These are phyloP conservation scores for Wickerhamiella dianesei DNA, from an alignment of 805 yeast genomes.

Conservation along the genomic window DNA sequence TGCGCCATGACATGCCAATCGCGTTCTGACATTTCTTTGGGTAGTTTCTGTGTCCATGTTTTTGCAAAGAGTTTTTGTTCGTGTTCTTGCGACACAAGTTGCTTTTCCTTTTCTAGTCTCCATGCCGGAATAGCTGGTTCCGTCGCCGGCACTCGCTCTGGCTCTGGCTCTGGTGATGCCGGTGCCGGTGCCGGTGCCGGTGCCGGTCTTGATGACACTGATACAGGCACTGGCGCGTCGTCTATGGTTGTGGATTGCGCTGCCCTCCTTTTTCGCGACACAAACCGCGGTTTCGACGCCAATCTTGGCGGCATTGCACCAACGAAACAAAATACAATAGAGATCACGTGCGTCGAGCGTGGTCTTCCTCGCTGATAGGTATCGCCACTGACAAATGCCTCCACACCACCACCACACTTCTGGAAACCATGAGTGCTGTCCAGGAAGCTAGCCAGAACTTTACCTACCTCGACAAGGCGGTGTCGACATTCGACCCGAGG, in stretches of 20 bases:
- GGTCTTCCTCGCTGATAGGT: not conserved
- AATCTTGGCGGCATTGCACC: not conserved
- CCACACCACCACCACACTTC: not conserved
- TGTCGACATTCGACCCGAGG: constrained; percentile 67
- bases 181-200: constrained; percentile 16
- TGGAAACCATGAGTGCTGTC: not conserved
- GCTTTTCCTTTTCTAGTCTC: constrained; percentile 18
- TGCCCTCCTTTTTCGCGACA: constrained; percentile 12
- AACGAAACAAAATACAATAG: not conserved
- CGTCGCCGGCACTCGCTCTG: constrained; percentile 5
- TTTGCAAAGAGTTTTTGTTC: not conserved
- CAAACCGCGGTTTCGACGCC: constrained; percentile 11
- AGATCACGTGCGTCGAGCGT: not conserved
- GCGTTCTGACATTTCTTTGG: constrained; percentile 53
- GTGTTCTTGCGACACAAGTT: not conserved
- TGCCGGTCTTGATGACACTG: too few species aligned
- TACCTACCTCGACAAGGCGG: constrained; percentile 45
- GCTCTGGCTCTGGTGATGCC: constrained; percentile 6
- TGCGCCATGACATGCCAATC: constrained; percentile 86
- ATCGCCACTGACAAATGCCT: not conserved
- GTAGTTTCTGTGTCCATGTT: constrained; percentile 55
- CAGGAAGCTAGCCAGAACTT: constrained; percentile 29
- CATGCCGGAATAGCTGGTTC: constrained; percentile 17
- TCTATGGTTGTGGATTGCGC: too few species aligned
- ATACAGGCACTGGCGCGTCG: too few species aligned